Percentiles rank a stretch among this genome's conserved stretches.
Evolutionary conservation across 805 yeast genomes (phyloP).

Genomic region (Kuraishia hungarica): DNA sequence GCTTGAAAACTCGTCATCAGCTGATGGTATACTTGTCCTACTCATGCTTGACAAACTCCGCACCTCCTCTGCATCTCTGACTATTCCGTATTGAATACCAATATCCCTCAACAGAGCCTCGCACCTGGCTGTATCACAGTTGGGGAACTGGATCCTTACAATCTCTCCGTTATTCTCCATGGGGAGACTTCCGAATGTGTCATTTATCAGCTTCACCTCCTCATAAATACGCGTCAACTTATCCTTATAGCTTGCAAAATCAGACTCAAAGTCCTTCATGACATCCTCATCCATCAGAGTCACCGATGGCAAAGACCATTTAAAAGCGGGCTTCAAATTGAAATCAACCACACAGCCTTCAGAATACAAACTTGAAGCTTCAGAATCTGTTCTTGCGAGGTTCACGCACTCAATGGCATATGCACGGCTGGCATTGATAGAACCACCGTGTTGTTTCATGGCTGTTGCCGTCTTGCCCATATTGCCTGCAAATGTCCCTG

Average conservation of each 20-base stretch:
- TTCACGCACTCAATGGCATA: constrained; percentile 22
- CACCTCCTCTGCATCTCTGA: constrained; percentile 13
- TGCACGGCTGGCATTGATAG: constrained; percentile 13
- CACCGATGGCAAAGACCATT: constrained; percentile 27
- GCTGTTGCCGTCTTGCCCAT: constrained; percentile 16
- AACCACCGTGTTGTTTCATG: constrained; percentile 15
- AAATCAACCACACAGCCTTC: constrained; percentile 57
- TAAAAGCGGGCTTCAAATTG: constrained; percentile 27
- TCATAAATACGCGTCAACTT: constrained; percentile 33
- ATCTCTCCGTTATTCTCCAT: constrained; percentile 30
- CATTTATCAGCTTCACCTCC: constrained; percentile 35
- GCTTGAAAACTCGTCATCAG: not conserved
- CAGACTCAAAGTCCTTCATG: constrained; percentile 27
- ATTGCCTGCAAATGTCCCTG: not conserved
- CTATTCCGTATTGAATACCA: constrained; percentile 50
- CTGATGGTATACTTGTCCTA: constrained; percentile 5
- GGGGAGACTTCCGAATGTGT: constrained; percentile 44
- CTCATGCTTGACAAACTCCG: not conserved
- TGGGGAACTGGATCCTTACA: constrained; percentile 61
- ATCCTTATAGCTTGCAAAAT: constrained; percentile 27
- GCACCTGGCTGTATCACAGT: constrained; percentile 51
- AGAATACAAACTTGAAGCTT: constrained; percentile 9
- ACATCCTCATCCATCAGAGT: constrained; percentile 36
- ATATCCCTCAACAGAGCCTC: constrained; percentile 49
- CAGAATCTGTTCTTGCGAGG: constrained; percentile 26